Evolutionary conservation across 2,329 filamentous ascomycete genomes (phyloP), one percentile per base, ranked within the genome.

Genomic region (Neocatenulostroma microsporum): DNA sequence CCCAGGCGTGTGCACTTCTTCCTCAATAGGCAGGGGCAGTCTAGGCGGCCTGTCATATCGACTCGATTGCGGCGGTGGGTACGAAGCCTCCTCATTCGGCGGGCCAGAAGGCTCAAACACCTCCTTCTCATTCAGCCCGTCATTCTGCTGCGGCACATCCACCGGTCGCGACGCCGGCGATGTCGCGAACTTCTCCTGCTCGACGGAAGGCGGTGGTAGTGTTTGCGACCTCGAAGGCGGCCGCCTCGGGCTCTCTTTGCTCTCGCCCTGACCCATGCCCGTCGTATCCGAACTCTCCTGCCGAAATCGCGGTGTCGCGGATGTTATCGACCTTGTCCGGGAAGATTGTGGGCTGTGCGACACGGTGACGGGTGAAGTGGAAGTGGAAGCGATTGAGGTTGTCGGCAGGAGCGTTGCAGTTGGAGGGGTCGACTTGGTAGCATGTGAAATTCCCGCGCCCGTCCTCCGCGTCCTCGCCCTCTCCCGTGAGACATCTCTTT

Each of bases 21-120:
- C 85, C 53, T 93, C 87, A 52, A 96, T 95, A 37, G 89, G 88
- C 41, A 96, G 75, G 40, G 89, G 89, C 53, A 96, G 70, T 42
- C 89, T 82, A 34, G 89, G 89, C 30, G 89, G 89, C n/a, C 82
- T 74, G 40, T 72, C 62, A 64, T 67, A 69, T 62, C 73, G 58
- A 50, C 61, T 54, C 15, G 33, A 19, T 7, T 14, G 6, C n/a
- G 20, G 50, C 57, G 43, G 47, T 61, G 42, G 49, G 58, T 63
- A 66, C n/a, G 49, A 40, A 17, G 55, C 48, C 14, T 45, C 50
- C 17, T 43, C 38, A n/a, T n/a, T n/a, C 42, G 30, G 48, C 49
- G 32, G 37, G 45, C 34, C 44, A 45, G 34, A 41, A 47, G 48
- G 39, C 37, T 24, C 21, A 21, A 37, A 36, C 26, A 20, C 34